Conservation (phyloP, 2,329 filamentous ascomycete genomes). For the Dothistroma septosporum region DNA sequence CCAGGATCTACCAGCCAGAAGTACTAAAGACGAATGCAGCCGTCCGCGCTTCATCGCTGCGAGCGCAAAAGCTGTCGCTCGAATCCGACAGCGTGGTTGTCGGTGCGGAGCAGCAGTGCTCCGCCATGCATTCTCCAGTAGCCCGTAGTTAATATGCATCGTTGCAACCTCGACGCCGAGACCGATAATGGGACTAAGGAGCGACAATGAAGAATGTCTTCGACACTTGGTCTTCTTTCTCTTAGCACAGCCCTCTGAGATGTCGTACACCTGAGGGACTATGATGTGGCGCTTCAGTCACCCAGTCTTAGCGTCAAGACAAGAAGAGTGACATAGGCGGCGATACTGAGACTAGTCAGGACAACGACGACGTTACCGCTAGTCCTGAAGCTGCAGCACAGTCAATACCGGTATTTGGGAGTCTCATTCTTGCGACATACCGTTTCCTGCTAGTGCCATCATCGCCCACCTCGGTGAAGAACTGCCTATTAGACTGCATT, state of each 20-base stretch:
- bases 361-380: slow-evolving; percentile 63
- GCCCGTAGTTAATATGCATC: no score
- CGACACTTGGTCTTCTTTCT: not conserved
- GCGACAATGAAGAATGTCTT: no score
- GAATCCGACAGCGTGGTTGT: no score
- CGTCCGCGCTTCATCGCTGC: no score
- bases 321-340: slow-evolving; percentile 58
- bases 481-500: slow-evolving; percentile 88
- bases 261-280: not conserved
- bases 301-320: slow-evolving; percentile 54
- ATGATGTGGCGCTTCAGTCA: not conserved
- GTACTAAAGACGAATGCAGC: no score
- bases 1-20: no score
- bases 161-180: no score
- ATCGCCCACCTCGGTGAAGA: slow-evolving; percentile 66
- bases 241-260: not conserved
- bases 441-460: slow-evolving; percentile 56
- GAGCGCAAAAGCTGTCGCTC: no score
- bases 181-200: no score
- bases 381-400: slow-evolving; percentile 53
- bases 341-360: slow-evolving; percentile 58
- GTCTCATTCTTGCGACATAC: slow-evolving; percentile 8
- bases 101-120: no score
- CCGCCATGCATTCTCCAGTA: no score
- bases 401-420: not conserved